These are phyloP conservation scores for Rhynchosporium agropyri DNA, from an alignment of 2,329 filamentous ascomycete genomes.

Conservation along the genomic window DNA sequence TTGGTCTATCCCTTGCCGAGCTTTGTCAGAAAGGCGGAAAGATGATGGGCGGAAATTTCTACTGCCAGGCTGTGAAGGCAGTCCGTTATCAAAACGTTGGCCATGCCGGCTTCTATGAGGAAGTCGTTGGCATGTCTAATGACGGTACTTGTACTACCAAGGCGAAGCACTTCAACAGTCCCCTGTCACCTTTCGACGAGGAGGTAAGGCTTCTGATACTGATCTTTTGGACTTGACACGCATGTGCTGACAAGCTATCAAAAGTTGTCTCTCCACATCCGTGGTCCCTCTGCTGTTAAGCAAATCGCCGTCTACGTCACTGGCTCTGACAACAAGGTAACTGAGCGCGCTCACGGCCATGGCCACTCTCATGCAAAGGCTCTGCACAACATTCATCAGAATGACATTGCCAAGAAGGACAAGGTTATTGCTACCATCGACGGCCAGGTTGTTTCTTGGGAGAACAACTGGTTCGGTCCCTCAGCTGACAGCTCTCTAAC, in stretches of 20 bases:
- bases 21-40: conserved; percentile 40
- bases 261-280: conserved; percentile 72
- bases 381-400: conserved; percentile 40
- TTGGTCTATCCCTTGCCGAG: conserved; percentile 28
- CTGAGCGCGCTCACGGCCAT: conserved; percentile 46
- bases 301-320: conserved; percentile 71
- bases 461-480: conserved; percentile 20
- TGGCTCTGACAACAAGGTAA: conserved; percentile 38
- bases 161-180: conserved; percentile 57
- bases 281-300: conserved; percentile 68
- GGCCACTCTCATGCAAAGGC: conserved; percentile 49
- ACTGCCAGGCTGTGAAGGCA: conserved; percentile 64
- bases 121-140: conserved; percentile 62
- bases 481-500: background rate
- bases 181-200: conserved; percentile 68
- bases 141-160: conserved; percentile 57
- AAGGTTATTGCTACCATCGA: conserved; percentile 60
- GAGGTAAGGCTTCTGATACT: conserved; percentile 56
- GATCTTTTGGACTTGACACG: background rate
- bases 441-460: conserved; percentile 59
- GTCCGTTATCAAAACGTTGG: conserved; percentile 70
- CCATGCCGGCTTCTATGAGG: conserved; percentile 62
- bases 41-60: conserved; percentile 60
- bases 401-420: conserved; percentile 51
- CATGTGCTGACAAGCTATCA: conserved; percentile 9